A percentile compares a stretch with the other conserved stretches of the same genome.
Evolutionary conservation across 306 rosid species (phyloP).

Genomic region (Quercus aquifolioides): DNA sequence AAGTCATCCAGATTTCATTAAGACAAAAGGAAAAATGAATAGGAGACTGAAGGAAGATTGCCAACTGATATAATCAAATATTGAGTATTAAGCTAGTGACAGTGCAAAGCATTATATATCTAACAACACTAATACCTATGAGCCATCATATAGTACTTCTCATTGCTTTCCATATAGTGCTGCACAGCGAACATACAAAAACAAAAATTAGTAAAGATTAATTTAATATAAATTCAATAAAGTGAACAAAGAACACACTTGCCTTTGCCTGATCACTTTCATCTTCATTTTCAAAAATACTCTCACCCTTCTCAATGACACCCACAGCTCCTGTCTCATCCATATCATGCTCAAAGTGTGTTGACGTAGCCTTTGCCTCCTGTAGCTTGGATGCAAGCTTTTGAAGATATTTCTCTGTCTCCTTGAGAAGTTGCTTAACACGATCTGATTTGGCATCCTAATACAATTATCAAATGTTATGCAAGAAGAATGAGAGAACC

Average conservation of each 20-base stretch:
- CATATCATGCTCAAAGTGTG: slow-evolving; percentile 59
- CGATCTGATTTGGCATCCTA: slow-evolving; percentile 99
- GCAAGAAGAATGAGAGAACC: slow-evolving; percentile 2
- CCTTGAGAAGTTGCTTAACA: slow-evolving; percentile 97
- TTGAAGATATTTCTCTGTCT: slow-evolving; percentile 97
- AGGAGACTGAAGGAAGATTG: not conserved
- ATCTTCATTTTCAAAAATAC: slow-evolving; percentile 75
- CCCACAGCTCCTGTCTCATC: slow-evolving; percentile 55
- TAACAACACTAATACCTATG: slow-evolving; percentile 63
- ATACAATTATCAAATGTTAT: slow-evolving; percentile 13
- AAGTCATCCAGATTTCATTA: slow-evolving; percentile 12
- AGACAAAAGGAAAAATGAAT: not conserved
- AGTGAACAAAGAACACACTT: slow-evolving; percentile 38
- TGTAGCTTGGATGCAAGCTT: slow-evolving; percentile 94
- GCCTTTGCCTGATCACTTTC: slow-evolving; percentile 99
- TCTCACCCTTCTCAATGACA: slow-evolving; percentile 60
- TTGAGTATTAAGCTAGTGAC: not conserved
- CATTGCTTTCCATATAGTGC: slow-evolving; percentile 99
- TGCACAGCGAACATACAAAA: slow-evolving; percentile 42
- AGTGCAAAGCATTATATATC: not conserved
- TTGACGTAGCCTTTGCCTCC: slow-evolving; percentile 71
- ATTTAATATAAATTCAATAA: not conserved
- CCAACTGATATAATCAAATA: not conserved
- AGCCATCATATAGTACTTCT: slow-evolving; percentile 98
- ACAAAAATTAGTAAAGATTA: slow-evolving; percentile 19